Base-by-base conservation (phyloP, 2,329 filamentous ascomycete species). In the Epichloe bromicola region DNA sequence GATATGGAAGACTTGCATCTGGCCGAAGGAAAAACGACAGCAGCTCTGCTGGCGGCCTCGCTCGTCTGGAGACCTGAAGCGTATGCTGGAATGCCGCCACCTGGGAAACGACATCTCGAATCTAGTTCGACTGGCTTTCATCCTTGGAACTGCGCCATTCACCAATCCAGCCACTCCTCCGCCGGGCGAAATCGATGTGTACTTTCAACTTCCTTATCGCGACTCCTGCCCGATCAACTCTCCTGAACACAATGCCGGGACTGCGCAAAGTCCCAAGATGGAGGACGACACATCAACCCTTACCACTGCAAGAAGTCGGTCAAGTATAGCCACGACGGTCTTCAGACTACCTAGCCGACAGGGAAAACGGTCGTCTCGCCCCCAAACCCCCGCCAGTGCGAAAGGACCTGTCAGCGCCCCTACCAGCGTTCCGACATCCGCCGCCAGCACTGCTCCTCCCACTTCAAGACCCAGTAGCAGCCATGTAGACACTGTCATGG, bases 1-100 rank as follows among this genome's bases (percentile, higher is more conserved):
- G 11, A 65, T 68, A 39, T 73, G 69, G 69, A 72, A 73, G 61
- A 69, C 66, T 14, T 68, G 68, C 51, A 69, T 71, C 50, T 72
- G 68, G 69, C 68, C 69, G 40, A 72, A 72, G 61, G 67, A 69
- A 53, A 67, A 68, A 53, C 63, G 70, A 5, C 64, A 65, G 52
- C 61, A 66, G 23, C 63, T 72, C 11, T 61, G 61, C 42, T 73
- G 70, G 70, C 63, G 66, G 10, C 60, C 68, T 1, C 63, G 69
- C 8, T 70, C 67, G 3, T 72, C 70, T 2, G 67, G 67, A 2
- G 68, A 72, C 33, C 60, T 73, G 20, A 70, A 67, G 61, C 68
- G 69, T 12, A 69, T 72, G 59, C 68, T 73, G 41, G 70, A 73
- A 56, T 66, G 67, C 42, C 66, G 70, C 17, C 70, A 73, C 38